Base-by-base conservation (phyloP, 805 yeast species). In the Sugiyamaella lignohabitans region DNA sequence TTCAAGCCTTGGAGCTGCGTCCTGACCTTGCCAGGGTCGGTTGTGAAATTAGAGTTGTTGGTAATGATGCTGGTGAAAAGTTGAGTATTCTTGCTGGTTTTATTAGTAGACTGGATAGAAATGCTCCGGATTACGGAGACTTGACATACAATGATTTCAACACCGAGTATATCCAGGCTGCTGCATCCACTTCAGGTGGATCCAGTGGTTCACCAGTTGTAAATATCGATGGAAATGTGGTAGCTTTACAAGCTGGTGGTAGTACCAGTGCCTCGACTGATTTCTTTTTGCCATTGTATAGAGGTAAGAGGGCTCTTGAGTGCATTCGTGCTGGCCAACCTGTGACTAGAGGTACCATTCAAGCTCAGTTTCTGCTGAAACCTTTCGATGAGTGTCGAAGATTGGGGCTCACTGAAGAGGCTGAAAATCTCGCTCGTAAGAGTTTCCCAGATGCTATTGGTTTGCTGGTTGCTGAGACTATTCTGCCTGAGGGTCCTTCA, bases 201-300 rank as follows among this genome's bases (percentile, higher is more conserved):
- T 87, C 96, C 2, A 82, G 93, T 42, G 97, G 97, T 5, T 87
- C 96, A 2, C 97, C 97, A 0, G 97, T 89, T n/a, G 95, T 89
- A 2, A 83, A 87, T 63, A 79, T 83, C 38, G 82, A 84, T 55
- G 96, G 96, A 2, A 66, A 79, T 59, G 96, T 91, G 0, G 86
- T 89, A 17, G 96, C 97, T 0, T 68, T 89, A 44, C 96, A 87
- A 65, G 97, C 97, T 1, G 97, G 97, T 59, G 97, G 97, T 2
- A 78, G 85, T 4, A 77, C 88, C 1, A 93, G 85, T 55, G 89
- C 96, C 1, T 86, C 96, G 0, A 89, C 96, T 0, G 97, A 89
- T 67, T 89, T 86, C 68, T 89, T 89, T 61, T 66, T 89, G 43
- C 97, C 97, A 0, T 78, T 89, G 5, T 81, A 80, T 64, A 72